Base-by-base conservation (phyloP, 805 yeast genomes). In the Cyberlindnera mississippiensis region DNA sequence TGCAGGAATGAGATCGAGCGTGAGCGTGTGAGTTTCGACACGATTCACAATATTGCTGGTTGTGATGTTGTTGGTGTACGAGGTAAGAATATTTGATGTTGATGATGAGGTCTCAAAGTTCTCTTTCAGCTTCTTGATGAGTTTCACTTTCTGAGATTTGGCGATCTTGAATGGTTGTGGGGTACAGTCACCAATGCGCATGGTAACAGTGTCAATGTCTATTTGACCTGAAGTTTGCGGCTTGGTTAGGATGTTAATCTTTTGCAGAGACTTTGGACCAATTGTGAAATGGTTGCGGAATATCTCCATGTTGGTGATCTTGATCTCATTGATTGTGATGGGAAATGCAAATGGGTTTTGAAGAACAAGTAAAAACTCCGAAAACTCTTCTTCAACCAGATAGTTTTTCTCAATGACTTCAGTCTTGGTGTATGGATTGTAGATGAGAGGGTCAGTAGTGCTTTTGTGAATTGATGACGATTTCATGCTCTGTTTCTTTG, bases 271-370 rank as follows among this genome's bases (percentile, higher is more conserved):
- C 32, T 59, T 64, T 1, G 80, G 65, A 38, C 61, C 61, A 9
- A 77, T 50, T 2, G 59, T 51, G 27, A 67, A 55, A 7, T 64
- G 67, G 13, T 40, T 45, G 32, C 45, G 59, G 54, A 41, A 57
- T 8, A 53, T 54, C 22, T 63, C 62, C 6, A 61, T 46, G 14
- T 64, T 60, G 2, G 49, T 39, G 2, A 82, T 61, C 29, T 63
- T 53, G 3, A 83, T 55, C 24, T 72, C 72, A 15, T 68, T 66
- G 5, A 90, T 63, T 29, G 76, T 80, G 12, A 90, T 64, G 32
- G 82, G 87, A 60, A 86, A 87, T 6, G 76, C 75, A 63, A 78
- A 87, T 8, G 96, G 96, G 57, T 91, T 91, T 55, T 84, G 89
- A 8, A 90, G 54, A 3, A 68, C 64, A 2, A 86, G 64, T 6